Base-by-base conservation (phyloP, 192 early-diverging fungal genomes). In the Coemansia sp. region DNA sequence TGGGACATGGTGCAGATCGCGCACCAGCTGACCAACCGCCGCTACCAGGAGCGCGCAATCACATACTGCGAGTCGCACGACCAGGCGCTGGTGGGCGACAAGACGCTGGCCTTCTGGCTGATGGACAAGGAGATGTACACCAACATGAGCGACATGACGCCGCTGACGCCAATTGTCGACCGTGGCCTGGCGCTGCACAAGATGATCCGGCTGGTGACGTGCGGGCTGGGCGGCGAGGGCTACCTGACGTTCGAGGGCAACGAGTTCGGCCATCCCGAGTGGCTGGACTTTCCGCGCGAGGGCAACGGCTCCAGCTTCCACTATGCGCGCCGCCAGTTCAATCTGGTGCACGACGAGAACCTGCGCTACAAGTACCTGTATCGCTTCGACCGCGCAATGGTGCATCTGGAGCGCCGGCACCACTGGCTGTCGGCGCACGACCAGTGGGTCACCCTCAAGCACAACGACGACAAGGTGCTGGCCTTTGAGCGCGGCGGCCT, bases 111-210 rank as follows among this genome's bases (percentile, higher is more conserved):
- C 12, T 98, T 98, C 82, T 98, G 96, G 96, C 79, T 98, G 58
- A 98, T 98, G 96, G 96, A 98, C 81, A 91, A 91, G 78, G 95
- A 98, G 77, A 98, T 98, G 96, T 98, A 98, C 74, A 88, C 86
- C 24, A 80, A 93, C 76, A 98, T 98, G 96, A 91, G 89, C 54
- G 87, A 89, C 60, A 56, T 90, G 34, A 86, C 86, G 2, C 76
- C 80, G 44, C 63, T 89, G 63, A 97, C 95, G n/a, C 89, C 93
- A 18, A 84, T 92, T 6, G 91, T 98, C 70, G 95, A 97, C 75
- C 88, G 96, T 53, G 96, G 96, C 24, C 64, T 98, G 21, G 87
- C 95, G 31, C 78, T 98, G 65, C 96, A 98, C 83, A 98, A 98
- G 77, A 88, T 98, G 92, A 97, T 98, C 66, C 84, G 93, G 25